Evolutionary conservation across 768 basidiomycete genomes (phyloP).

Genomic region (Leccinum obscurum): DNA sequence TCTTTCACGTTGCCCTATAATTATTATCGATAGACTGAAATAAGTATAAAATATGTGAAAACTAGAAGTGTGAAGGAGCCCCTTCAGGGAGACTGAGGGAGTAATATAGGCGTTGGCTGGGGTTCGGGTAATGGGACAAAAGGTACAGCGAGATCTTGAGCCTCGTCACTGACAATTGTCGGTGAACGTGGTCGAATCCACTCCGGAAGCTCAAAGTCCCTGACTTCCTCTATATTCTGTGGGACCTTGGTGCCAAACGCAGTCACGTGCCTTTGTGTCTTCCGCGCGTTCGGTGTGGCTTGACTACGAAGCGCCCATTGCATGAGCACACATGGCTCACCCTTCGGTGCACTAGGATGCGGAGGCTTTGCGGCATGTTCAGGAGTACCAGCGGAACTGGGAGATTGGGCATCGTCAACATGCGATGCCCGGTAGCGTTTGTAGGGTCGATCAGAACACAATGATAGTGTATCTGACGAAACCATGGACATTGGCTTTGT

Average conservation of each 20-base stretch:
- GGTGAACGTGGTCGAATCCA: constrained; percentile 44
- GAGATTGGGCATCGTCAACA: constrained; percentile 25
- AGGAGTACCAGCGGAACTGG: constrained; percentile 21
- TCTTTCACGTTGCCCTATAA: neutral
- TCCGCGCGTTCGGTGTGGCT: constrained; percentile 43
- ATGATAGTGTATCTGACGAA: constrained; percentile 32
- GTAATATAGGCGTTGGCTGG: constrained; percentile 14
- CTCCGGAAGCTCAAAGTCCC: constrained; percentile 57
- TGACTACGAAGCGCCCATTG: constrained; percentile 52
- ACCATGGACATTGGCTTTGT: constrained; percentile 30
- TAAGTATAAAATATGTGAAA: constrained; percentile 32
- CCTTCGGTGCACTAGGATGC: constrained; percentile 16
- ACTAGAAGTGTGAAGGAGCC: constrained; percentile 12
- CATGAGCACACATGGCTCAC: constrained; percentile 41
- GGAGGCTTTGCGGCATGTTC: constrained; percentile 20
- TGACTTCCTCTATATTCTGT: constrained; percentile 43
- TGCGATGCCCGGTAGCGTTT: constrained; percentile 30
- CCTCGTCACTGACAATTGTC: constrained; percentile 5
- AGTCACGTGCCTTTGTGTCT: constrained; percentile 51
- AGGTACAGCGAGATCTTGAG: constrained; percentile 6
- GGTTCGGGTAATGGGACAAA: constrained; percentile 4
- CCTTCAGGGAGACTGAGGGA: constrained; percentile 1
- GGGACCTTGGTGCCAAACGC: constrained; percentile 67
- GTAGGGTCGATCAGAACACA: constrained; percentile 28
- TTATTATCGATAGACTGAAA: constrained; percentile 18